These are phyloP conservation scores for Neofusicoccum cordaticola DNA, from an alignment of 2,329 filamentous ascomycete genomes.

Conservation along the genomic window DNA sequence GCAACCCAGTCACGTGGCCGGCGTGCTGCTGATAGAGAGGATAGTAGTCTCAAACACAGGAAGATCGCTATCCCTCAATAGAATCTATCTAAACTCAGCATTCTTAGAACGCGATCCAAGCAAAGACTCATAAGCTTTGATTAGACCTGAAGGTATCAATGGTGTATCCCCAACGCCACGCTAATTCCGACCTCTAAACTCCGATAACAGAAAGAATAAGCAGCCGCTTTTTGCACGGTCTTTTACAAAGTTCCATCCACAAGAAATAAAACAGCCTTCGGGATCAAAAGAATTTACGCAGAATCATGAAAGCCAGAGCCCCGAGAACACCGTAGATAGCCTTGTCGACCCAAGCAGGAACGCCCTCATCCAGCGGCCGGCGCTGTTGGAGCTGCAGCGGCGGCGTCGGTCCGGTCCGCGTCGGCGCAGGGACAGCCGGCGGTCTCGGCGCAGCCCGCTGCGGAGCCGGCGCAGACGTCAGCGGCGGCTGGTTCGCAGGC, in stretches of 20 bases:
- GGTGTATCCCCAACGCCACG: not conserved
- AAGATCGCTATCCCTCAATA: not conserved
- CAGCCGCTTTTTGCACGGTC: not conserved
- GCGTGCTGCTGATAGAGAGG: too few relatives aligned
- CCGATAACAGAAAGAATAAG: not conserved
- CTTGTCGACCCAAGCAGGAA: constrained; percentile 76
- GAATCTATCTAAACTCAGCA: not conserved
- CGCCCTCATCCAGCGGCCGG: constrained; percentile 41
- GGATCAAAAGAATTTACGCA: constrained; percentile 43
- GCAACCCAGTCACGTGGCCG: too few relatives aligned
- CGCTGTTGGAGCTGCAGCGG: constrained; percentile 18
- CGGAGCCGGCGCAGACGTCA: not conserved
- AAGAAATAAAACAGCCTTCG: not conserved
- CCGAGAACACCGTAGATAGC: constrained; percentile 72
- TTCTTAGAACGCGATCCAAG: not conserved
- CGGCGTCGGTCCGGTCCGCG: constrained; percentile 7
- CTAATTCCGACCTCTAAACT: not conserved
- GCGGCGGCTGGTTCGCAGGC: not conserved
- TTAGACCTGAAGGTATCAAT: constrained; percentile 1
- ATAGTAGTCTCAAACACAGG: too few relatives aligned
- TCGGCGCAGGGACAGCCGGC: constrained; percentile 18
- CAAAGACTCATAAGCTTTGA: not conserved
- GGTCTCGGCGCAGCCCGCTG: constrained; percentile 5
- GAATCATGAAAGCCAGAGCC: constrained; percentile 67
- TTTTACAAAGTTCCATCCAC: not conserved